phyloP scores from a whole-genome alignment of 2,329 filamentous ascomycete species.

The Fusarium sp. region DNA sequence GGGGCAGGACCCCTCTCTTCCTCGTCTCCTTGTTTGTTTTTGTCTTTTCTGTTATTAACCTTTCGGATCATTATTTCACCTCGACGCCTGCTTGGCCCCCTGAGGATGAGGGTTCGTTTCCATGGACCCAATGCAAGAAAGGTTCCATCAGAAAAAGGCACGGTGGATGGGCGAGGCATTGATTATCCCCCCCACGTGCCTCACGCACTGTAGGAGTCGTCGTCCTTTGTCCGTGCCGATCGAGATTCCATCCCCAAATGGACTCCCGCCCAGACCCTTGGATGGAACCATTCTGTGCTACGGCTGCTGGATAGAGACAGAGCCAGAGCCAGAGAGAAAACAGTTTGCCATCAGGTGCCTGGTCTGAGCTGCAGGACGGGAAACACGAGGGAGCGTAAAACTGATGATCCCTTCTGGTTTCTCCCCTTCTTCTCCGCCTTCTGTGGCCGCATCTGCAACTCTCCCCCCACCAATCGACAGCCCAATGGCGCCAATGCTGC shows the following conservation, averaged over 20 bases:
- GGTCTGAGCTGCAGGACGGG: constrained; percentile 29
- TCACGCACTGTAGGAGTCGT: constrained; percentile 15
- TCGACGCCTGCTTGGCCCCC: neutral
- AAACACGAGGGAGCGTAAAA: constrained; percentile 35
- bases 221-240: constrained; percentile 27
- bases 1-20: constrained; percentile 7
- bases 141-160: constrained; percentile 15
- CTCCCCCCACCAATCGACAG: constrained; percentile 33
- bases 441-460: constrained; percentile 34
- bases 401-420: constrained; percentile 44
- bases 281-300: constrained; percentile 8
- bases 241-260: constrained; percentile 31
- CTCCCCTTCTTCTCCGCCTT: constrained; percentile 26
- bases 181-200: constrained; percentile 26
- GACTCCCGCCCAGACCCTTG: constrained; percentile 7
- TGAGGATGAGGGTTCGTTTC: constrained; percentile 4
- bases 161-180: constrained; percentile 16
- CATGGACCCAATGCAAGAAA: constrained; percentile 6
- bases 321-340: constrained; percentile 16
- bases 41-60: constrained; percentile 30
- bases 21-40: constrained; percentile 11
- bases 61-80: constrained; percentile 20
- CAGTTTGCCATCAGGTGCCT: constrained; percentile 35
- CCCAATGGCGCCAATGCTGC: constrained; percentile 27
- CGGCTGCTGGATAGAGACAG: neutral